These are phyloP conservation scores for Scutellaria baicalensis DNA, from an alignment of 257 asterid genomes.

Conservation along the genomic window DNA sequence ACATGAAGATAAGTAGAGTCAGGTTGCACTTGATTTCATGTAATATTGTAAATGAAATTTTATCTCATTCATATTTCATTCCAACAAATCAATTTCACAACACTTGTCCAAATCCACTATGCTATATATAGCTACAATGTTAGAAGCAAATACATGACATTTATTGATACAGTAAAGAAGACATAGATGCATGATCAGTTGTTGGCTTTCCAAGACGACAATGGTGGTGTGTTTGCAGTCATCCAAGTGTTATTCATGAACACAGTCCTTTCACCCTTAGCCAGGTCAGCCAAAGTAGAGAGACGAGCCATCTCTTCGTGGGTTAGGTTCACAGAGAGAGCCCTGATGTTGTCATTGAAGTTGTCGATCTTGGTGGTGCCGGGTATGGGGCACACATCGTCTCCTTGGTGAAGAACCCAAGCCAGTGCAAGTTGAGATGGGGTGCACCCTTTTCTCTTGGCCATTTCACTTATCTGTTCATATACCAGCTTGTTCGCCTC, in stretches of 20 bases:
- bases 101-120: too few species aligned
- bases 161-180: too few species aligned
- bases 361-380: conserved; percentile 42
- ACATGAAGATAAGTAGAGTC: too few species aligned
- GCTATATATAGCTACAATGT: too few species aligned
- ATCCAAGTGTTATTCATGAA: conserved; percentile 10
- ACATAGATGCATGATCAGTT: not conserved
- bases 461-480: conserved; percentile 27
- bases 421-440: conserved; percentile 43
- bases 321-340: conserved; percentile 22
- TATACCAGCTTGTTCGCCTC: conserved; percentile 28
- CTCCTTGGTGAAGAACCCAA: conserved; percentile 46
- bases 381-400: conserved; percentile 38
- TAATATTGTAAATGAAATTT: too few species aligned
- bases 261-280: conserved; percentile 13
- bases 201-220: conserved; percentile 21
- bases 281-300: conserved; percentile 11
- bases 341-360: conserved; percentile 29
- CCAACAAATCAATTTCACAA: not conserved
- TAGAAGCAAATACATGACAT: too few species aligned
- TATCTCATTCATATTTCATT: not conserved
- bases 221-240: conserved; percentile 19
- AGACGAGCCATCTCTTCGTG: conserved; percentile 24
- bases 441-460: conserved; percentile 32
- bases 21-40: not conserved